phyloP scores from a whole-genome alignment of 148 eudicot genomes.

The Tetragonia tetragonoides region DNA sequence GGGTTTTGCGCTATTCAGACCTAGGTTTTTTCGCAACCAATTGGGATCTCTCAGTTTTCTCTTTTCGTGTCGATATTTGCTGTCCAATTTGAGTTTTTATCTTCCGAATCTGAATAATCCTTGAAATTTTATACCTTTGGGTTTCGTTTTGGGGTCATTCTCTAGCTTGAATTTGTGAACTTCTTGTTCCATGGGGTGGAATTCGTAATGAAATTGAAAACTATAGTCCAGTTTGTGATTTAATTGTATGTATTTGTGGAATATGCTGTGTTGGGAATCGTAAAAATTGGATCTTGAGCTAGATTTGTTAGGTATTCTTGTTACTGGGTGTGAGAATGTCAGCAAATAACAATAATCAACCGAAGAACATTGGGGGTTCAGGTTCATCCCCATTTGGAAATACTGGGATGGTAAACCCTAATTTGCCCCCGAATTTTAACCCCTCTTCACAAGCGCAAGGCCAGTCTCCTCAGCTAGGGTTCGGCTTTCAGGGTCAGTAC shows the following conservation, averaged over 20 bases:
- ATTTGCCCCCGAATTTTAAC: slow-evolving; percentile 52
- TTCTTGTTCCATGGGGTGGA: background rate
- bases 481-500: slow-evolving; percentile 53
- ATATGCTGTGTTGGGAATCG: background rate
- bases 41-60: no score
- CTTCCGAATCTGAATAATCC: no score
- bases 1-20: no score
- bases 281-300: background rate
- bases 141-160: no score
- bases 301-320: slow-evolving; percentile 7
- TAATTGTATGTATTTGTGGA: background rate
- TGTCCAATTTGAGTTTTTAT: no score
- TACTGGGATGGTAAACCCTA: slow-evolving; percentile 47
- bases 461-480: slow-evolving; percentile 56
- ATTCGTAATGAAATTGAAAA: background rate
- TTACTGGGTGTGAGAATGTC: slow-evolving; percentile 46
- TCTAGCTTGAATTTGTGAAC: no score
- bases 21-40: no score
- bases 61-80: no score
- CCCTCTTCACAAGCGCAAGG: slow-evolving; percentile 41
- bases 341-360: slow-evolving; percentile 49
- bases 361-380: slow-evolving; percentile 48
- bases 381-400: slow-evolving; percentile 61
- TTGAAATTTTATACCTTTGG: no score
- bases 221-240: background rate